Evolutionary conservation across 202 grass and related monocot genomes (phyloP).

Genomic region (Setaria viridis): DNA sequence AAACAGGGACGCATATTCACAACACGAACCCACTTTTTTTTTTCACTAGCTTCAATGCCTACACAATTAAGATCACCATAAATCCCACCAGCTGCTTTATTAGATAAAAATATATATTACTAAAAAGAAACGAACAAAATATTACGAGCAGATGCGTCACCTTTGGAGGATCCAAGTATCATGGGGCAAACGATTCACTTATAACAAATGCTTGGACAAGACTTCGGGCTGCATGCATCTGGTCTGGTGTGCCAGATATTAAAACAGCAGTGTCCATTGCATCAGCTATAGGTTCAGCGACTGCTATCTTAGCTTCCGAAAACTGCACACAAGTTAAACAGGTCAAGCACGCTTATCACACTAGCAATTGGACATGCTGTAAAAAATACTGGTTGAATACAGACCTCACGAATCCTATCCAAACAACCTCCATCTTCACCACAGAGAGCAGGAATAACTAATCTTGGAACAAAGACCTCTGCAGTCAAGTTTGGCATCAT

Average conservation of each 20-base stretch:
- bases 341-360: slow-evolving; percentile 19
- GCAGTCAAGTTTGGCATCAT: slow-evolving; percentile 68
- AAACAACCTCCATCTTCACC: slow-evolving; percentile 92
- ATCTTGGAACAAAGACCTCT: slow-evolving; percentile 85
- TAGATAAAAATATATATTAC: neutral
- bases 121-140: slow-evolving; percentile 36
- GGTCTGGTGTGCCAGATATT: slow-evolving; percentile 82
- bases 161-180: slow-evolving; percentile 43
- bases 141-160: slow-evolving; percentile 38
- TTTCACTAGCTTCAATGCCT: slow-evolving; percentile 25
- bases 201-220: slow-evolving; percentile 95
- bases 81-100: neutral
- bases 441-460: slow-evolving; percentile 68
- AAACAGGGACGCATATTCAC: slow-evolving; percentile 38
- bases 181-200: slow-evolving; percentile 68
- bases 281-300: slow-evolving; percentile 79
- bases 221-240: slow-evolving; percentile 90
- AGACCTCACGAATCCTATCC: slow-evolving; percentile 82
- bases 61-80: slow-evolving; percentile 24
- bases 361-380: slow-evolving; percentile 8
- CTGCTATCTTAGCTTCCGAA: slow-evolving; percentile 92
- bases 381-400: slow-evolving; percentile 36
- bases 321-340: slow-evolving; percentile 66
- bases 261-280: slow-evolving; percentile 69
- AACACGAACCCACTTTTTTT: slow-evolving; percentile 27